Evolutionary conservation across 768 basidiomycete genomes (phyloP), one percentile per base, ranked within the genome.

Genomic region (Bullera alba): DNA sequence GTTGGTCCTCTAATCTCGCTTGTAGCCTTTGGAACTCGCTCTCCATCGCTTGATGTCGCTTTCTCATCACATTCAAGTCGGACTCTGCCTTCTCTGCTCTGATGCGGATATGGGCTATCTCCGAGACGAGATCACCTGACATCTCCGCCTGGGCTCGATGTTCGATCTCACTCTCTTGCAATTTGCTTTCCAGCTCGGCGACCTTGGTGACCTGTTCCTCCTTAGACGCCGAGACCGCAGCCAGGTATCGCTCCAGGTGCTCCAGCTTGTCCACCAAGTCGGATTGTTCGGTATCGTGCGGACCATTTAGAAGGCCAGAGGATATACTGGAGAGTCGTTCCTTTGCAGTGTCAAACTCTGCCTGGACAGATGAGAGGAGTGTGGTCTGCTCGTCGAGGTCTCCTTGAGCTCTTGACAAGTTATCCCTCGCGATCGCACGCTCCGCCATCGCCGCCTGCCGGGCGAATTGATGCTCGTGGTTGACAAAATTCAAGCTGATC

Each of bases 391-490:
- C 39, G 27, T 50, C 42, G 21, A 67, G 49, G 21, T 61, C 63
- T 2, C 42, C 34, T 37, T 37, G 49, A 15, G 51, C 51, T 12
- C 37, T 42, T 37, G 51, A 17, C 2, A 63, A 38, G 17, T 58
- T 61, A 17, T 58, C 56, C 10, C 58, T 14, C 10, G 61, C 63
- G 21, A 56, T 51, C 5, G 51, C 46, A n/a, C 50, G 50, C 25
- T 65, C 63, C 0, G 58, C 60, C 19, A 58, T 51, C 8, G 57
- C 56, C 34, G 61, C 64, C n/a, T 47, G 41, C 17, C 65, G 46
- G 25, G 60, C 63, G 32, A 70, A 69, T 10, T 58, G 60, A 29
- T 51, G 48, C 37, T 73, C 70, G 47, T 67, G 61, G 32, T 62
- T 53, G n/a, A 58, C 53, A 48, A 67, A 73, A 5, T 61, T 58